phyloP scores from a whole-genome alignment of 352 stramenopile genomes.

The Pythium rhizo-oryzae region DNA sequence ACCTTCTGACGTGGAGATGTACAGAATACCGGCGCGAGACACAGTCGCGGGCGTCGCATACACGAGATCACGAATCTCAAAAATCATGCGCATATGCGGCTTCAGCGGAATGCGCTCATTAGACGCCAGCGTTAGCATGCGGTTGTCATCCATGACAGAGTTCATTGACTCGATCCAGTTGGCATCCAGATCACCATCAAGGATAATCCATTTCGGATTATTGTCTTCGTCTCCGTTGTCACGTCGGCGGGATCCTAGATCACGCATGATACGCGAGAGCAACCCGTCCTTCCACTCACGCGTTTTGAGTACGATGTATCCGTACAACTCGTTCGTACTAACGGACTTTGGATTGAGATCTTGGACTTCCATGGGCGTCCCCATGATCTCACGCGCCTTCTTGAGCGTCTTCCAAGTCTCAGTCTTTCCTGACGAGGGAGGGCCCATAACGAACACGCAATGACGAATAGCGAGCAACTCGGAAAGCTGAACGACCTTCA shows the following conservation, averaged over 20 bases:
- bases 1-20: constrained; percentile 95
- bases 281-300: constrained; percentile 97
- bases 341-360: constrained; percentile 97
- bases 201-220: constrained; percentile 97
- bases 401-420: constrained; percentile 95
- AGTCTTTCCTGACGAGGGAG: constrained; percentile 93
- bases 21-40: constrained; percentile 95
- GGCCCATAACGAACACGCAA: constrained; percentile 97
- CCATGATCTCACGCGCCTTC: constrained; percentile 88
- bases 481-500: constrained; percentile 96
- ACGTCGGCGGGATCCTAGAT: constrained; percentile 91
- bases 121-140: constrained; percentile 95
- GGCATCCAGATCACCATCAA: constrained; percentile 97
- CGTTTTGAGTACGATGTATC: constrained; percentile 95
- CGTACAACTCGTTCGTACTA: constrained; percentile 96
- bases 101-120: constrained; percentile 98
- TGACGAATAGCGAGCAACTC: constrained; percentile 96
- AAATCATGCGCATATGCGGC: constrained; percentile 98
- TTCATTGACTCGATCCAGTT: constrained; percentile 99
- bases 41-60: constrained; percentile 96
- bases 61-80: constrained; percentile 96
- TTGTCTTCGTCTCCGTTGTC: constrained; percentile 89
- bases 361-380: constrained; percentile 87
- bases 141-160: constrained; percentile 97
- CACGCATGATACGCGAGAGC: constrained; percentile 95